These are phyloP conservation scores for Macrophomina tecta DNA, from an alignment of 2,329 filamentous ascomycete genomes.

Conservation along the genomic window DNA sequence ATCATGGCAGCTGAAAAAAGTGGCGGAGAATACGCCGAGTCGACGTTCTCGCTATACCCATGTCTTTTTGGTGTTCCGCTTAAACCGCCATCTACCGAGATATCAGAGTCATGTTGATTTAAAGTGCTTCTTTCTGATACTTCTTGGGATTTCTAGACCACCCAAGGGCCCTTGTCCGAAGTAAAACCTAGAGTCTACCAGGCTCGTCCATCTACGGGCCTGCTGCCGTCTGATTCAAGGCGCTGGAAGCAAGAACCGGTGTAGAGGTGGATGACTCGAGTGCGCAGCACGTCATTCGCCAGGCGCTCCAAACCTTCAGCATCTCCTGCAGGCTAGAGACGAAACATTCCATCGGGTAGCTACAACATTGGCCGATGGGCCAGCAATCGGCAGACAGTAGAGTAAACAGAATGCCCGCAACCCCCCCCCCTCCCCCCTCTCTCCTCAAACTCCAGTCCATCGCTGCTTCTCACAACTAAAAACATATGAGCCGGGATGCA, in stretches of 20 bases:
- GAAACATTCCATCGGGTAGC: not conserved
- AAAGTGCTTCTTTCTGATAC: not conserved
- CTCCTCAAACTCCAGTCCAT: not conserved
- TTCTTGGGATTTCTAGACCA: conserved; percentile 10
- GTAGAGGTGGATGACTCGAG: not conserved
- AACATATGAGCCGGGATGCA: not conserved
- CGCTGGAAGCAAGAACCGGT: not conserved
- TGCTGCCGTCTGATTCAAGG: not conserved
- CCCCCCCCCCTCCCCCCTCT: not conserved
- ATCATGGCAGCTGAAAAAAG: not conserved
- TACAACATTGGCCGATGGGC: not conserved
- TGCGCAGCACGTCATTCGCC: conserved; percentile 3
- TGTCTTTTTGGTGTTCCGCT: not conserved
- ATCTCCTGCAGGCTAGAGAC: not conserved
- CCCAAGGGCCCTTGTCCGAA: not conserved
- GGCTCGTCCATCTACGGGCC: not conserved
- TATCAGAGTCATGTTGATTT: not conserved
- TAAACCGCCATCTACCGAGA: not conserved
- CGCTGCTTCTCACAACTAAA: not conserved
- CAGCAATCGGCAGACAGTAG: not conserved
- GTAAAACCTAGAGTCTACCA: not conserved
- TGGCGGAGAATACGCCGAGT: not conserved
- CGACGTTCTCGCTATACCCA: not conserved
- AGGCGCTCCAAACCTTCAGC: not conserved
- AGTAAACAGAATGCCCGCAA: not conserved